Base-by-base conservation (phyloP, 257 asterid species). In the Solanum pinnatisectum region DNA sequence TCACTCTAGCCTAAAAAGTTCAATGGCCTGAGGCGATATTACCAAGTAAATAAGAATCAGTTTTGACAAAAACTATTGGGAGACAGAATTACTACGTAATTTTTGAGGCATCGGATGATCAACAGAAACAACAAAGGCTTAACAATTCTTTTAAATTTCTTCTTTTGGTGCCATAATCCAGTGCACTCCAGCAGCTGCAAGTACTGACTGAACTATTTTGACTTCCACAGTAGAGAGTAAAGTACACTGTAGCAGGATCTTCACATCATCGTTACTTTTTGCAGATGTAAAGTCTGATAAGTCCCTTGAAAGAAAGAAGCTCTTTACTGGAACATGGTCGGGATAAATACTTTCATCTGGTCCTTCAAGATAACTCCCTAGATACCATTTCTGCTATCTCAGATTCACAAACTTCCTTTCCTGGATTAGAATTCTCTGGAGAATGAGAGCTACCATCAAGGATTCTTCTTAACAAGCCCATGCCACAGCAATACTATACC, bases 161-260 rank as follows among this genome's bases (percentile, higher is more conserved):
- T 93, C 96, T 91, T 89, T 93, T 67, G 98, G 98, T 72, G 97
- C 96, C 99, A 97, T 95, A 91, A 97, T 95, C 99, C 99, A 97
- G 92, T 96, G 98, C 89, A 97, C 96, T 87, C 99, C 98, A 89
- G 99, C 95, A 91, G 99, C 98, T 85, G 99, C 99, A 90, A 97
- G 96, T 91, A 95, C 99, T 10, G n/a, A 96, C 99, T 84, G 98
- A 99, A 90, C 99, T 95, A 88, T 97, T 97, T 89, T 92, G 94
- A 90, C 98, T n/a, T 97, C 98, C 95, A 94, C 84, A 97, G 87
- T 89, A 97, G 91, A 52, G 99, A n/a, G 99, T 59, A 92, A 95
- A 84, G 99, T 96, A 89, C 99, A 97, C 91, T 90, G 96, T 91
- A 97, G 90, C 89, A 96, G 93, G 90, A 95, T 90, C 95, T 94